A percentile compares a stretch with the other conserved stretches of the same genome.
phyloP scores from a whole-genome alignment of 441 rosid genomes.

The Cnidoscolus chayamansa region DNA sequence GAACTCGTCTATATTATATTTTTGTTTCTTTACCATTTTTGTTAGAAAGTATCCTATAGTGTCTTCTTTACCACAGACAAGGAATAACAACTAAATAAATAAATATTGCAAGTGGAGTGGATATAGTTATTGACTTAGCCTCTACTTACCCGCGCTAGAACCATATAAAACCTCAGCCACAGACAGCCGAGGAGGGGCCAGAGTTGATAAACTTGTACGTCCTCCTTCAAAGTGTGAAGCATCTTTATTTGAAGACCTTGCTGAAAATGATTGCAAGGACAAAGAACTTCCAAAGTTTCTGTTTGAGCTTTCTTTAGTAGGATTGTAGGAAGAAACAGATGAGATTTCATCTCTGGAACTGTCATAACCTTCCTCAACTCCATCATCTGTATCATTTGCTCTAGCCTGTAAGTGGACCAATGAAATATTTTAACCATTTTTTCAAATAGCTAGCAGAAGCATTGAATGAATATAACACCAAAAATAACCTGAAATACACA shows the following conservation, averaged over 20 bases:
- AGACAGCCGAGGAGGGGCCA: conserved; percentile 55
- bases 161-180: conserved; percentile 69
- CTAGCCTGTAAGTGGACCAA: conserved; percentile 47
- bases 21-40: not conserved
- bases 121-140: not conserved
- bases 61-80: not conserved
- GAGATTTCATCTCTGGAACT: conserved; percentile 91
- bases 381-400: conserved; percentile 68
- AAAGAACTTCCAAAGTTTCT: conserved; percentile 72
- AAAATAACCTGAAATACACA: too few relatives aligned
- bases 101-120: conserved; percentile 1
- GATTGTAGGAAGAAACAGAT: conserved; percentile 80
- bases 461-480: not conserved
- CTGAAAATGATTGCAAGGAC: conserved; percentile 65
- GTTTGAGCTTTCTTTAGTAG: conserved; percentile 52
- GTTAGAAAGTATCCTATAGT: not conserved
- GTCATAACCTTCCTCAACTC: conserved; percentile 79
- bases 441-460: conserved; percentile 9
- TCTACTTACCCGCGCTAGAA: conserved; percentile 47
- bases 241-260: conserved; percentile 68
- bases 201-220: conserved; percentile 53
- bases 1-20: not conserved
- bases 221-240: conserved; percentile 48
- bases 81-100: conserved; percentile 10
- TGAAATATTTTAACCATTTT: not conserved